These are phyloP conservation scores for Aspergillus glaucus DNA, from an alignment of 2,329 filamentous ascomycete genomes.

Conservation along the genomic window DNA sequence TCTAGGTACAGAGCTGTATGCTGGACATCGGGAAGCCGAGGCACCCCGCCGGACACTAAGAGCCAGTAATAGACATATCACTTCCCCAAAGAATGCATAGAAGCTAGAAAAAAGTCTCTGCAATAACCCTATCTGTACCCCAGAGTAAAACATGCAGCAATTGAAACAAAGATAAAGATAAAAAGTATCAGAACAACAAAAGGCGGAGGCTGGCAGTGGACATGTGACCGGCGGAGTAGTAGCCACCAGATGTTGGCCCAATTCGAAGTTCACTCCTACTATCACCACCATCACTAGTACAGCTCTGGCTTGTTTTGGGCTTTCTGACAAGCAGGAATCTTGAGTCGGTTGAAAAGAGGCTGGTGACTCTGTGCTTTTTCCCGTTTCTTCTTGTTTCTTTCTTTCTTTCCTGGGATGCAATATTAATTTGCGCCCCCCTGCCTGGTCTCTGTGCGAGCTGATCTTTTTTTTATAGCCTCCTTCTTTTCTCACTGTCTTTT, in stretches of 20 bases:
- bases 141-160: no score
- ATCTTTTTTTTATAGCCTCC: background rate
- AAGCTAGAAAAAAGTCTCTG: no score
- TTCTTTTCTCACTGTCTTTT: background rate
- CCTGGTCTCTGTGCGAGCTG: slow-evolving; percentile 1
- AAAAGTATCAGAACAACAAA: background rate
- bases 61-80: no score
- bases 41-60: no score
- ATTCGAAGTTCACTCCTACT: background rate
- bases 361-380: background rate
- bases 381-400: slow-evolving; percentile 2
- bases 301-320: background rate
- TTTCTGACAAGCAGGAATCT: no score
- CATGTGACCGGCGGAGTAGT: slow-evolving; percentile 1
- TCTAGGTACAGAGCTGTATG: no score
- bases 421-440: background rate
- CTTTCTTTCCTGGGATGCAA: slow-evolving; percentile 1
- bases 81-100: no score
- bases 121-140: no score
- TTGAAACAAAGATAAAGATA: no score
- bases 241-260: background rate
- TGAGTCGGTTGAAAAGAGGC: background rate
- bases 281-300: background rate
- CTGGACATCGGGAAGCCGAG: no score
- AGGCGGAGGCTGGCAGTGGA: background rate